These are phyloP conservation scores for Cutaneotrichosporon dermatis DNA, from an alignment of 1,284 basidiomycete species.

Conservation along the genomic window DNA sequence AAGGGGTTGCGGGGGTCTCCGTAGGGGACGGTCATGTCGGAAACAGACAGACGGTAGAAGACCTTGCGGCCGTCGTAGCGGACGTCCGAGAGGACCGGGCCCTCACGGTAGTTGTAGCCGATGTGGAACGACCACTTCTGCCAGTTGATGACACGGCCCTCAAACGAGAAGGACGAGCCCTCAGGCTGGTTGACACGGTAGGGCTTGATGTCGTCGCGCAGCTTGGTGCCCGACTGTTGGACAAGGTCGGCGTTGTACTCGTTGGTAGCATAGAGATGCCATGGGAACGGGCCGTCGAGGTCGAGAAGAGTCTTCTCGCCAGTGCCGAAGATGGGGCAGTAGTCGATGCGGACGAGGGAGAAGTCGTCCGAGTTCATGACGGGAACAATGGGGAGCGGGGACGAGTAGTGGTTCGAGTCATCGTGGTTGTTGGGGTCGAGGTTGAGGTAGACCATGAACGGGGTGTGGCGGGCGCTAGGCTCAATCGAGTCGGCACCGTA, in stretches of 20 bases:
- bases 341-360: constrained; percentile 20
- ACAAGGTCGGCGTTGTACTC: constrained; percentile 42
- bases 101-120: constrained; percentile 45
- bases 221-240: constrained; percentile 53
- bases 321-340: constrained; percentile 20
- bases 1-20: constrained; percentile 43
- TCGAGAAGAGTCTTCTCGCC: constrained; percentile 21
- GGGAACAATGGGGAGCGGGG: constrained; percentile 46
- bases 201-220: constrained; percentile 71
- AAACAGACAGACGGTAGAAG: constrained; percentile 47
- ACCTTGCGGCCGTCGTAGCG: constrained; percentile 41
- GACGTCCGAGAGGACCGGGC: constrained; percentile 42
- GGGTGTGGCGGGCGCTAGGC: constrained; percentile 17
- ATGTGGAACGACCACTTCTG: constrained; percentile 40
- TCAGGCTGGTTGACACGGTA: constrained; percentile 82
- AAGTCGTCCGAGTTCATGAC: constrained; percentile 33
- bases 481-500: constrained; percentile 21
- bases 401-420: constrained; percentile 43
- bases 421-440: constrained; percentile 11
- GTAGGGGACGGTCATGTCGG: constrained; percentile 52
- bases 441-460: constrained; percentile 25
- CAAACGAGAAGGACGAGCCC: constrained; percentile 81
- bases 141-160: constrained; percentile 59
- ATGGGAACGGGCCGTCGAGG: constrained; percentile 29
- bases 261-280: constrained; percentile 33